Evolutionary conservation across 495 filamentous ascomycete species (phyloP), one percentile per base, ranked within the genome.

Genomic region (Aspergillus diversus): DNA sequence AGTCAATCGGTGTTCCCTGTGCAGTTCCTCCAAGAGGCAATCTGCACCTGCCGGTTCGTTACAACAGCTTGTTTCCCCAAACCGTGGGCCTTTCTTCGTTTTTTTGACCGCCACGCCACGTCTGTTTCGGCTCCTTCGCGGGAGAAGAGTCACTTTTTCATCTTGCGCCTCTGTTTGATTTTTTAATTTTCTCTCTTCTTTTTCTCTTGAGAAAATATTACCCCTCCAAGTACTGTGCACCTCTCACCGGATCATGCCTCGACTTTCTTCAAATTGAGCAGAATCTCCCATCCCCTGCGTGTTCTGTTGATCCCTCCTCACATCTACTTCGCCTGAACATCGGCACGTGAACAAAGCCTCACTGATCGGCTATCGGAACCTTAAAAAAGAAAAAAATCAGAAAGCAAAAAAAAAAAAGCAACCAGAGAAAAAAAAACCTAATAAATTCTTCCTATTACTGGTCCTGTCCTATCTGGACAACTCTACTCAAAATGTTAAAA

Each of bases 71-170:
- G 33, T 63, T 33, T 54, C 55, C 33, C 33, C 47, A 61, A 46
- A 37, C 15, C 33, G 37, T 42, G 39, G 16, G 37, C 43, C n/a
- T 27, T 42, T 58, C 57, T 63, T 46, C 46, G 27, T 51, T 17
- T 35, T 42, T 66, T 63, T 59, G 61, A 71, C 65, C 68, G 68
- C 68, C 65, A 64, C 67, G 66, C 59, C 63, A 66, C 61, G 57
- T 67, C 63, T 60, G 21, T 16, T 56, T 54, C 17, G 35, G n/a
- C 47, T 33, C n/a, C 21, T 56, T 57, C 46, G 46, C 53, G 43
- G 21, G 42, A 50, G 13, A 66, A 59, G 53, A 62, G 55, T 65
- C 60, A 63, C 46, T 55, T 47, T 49, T 47, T 42, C 43, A 47
- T 56, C n/a, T 56, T 27, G 21, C 21, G 21, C 21, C 21, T 43